Evolutionary conservation across 495 filamentous ascomycete genomes (phyloP).

Genomic region (Aspergillus campestris): DNA sequence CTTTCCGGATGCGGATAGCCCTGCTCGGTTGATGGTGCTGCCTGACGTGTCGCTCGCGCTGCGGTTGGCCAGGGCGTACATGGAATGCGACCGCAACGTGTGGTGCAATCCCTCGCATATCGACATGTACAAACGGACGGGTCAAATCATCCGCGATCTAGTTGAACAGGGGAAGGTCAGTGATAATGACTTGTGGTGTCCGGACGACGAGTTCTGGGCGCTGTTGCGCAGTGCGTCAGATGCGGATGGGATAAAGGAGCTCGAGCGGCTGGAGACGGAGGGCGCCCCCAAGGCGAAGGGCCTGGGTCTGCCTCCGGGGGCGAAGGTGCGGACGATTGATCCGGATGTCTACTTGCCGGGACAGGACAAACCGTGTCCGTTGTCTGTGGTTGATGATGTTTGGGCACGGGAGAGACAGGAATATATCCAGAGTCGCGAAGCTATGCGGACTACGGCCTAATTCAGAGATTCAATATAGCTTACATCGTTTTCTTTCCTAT

Average conservation of each 20-base stretch:
- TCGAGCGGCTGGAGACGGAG: no score
- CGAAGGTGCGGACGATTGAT: background rate
- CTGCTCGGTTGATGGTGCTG: constrained; percentile 28
- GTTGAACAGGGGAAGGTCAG: background rate
- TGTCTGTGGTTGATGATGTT: background rate
- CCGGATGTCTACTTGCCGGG: background rate
- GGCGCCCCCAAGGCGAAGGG: no score
- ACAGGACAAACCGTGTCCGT: background rate
- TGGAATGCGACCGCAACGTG: constrained; percentile 24
- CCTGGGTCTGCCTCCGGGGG: background rate
- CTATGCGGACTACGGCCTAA: background rate
- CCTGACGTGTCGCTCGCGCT: constrained; percentile 22
- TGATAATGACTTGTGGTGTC: no score
- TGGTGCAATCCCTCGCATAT: constrained; percentile 29
- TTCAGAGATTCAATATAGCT: background rate
- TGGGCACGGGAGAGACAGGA: background rate
- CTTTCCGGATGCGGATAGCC: constrained; percentile 16
- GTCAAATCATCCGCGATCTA: constrained; percentile 24
- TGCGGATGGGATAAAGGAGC: no score
- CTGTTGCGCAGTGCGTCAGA: no score
- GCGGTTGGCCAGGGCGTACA: constrained; percentile 23
- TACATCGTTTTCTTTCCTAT: background rate
- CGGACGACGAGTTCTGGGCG: no score
- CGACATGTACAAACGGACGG: constrained; percentile 25
- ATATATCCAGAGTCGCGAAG: background rate